Evolutionary conservation across 2,329 filamentous ascomycete species (phyloP).

Genomic region (Sporothrix pseudoabietina): DNA sequence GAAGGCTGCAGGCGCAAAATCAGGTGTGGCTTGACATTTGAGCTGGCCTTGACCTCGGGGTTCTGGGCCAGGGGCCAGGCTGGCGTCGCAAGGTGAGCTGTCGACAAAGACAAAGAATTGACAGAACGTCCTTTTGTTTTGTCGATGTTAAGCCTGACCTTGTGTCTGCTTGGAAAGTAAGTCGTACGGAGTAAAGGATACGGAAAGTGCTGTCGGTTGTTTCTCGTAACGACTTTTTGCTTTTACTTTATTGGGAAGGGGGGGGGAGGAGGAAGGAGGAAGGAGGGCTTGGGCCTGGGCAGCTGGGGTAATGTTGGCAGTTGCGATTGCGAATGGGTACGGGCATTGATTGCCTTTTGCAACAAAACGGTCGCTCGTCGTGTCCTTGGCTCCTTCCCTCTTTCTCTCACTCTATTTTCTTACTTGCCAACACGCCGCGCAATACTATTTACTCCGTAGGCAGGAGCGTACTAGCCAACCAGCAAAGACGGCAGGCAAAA

Average conservation of each 20-base stretch:
- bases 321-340: too few relatives aligned
- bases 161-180: background rate
- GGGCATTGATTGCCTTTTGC: background rate
- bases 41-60: background rate
- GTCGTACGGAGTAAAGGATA: background rate
- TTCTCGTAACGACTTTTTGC: conserved; percentile 4
- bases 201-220: background rate
- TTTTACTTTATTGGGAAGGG: conserved; percentile 15
- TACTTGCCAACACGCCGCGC: background rate
- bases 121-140: background rate
- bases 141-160: background rate
- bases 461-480: background rate
- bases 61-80: background rate
- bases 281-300: background rate
- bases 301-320: background rate
- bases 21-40: conserved; percentile 20
- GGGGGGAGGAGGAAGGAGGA: conserved; percentile 17
- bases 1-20: conserved; percentile 10
- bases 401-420: background rate
- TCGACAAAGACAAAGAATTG: too few relatives aligned
- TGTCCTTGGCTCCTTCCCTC: conserved; percentile 20
- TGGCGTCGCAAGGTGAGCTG: background rate
- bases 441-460: background rate
- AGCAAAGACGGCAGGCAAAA: background rate
- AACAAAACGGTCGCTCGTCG: background rate